Base-by-base conservation (phyloP, 257 asterid genomes). In the Jaltomata sinuosa region DNA sequence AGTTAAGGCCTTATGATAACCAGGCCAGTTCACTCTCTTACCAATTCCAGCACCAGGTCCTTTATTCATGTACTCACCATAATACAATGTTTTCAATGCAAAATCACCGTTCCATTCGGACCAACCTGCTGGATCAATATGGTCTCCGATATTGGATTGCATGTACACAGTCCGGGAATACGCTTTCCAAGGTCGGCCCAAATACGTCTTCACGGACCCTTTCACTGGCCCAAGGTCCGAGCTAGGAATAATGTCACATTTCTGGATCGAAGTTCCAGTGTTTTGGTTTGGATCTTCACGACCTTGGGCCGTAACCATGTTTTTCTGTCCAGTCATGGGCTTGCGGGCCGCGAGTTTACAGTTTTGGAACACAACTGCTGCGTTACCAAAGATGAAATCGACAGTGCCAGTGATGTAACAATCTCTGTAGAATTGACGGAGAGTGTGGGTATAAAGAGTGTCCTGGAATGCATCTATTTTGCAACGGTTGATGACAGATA, bases 351-450 rank as follows among this genome's bases (percentile, higher is more conserved):
- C 87, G 0, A 87, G 9, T 36, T 55, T 21, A 0, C 29, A 84
- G 80, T 84, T 87, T 8, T 87, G 89, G 80, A 87, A 29, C 11
- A 87, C 89, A 0, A 76, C 83, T 1, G 89, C 83, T 8, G 87
- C 89, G 3, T 87, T 82, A 14, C 89, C 89, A 11, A 87, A 87
- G 57, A 87, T 80, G 87, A 84, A 83, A 62, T 84, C 89, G 4
- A 87, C 69, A 2, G 89, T 87, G 77, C 89, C 87, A 8, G 83
- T 53, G 77, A 87, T 87, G 53, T 84, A 61, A 50, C 84, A 80
- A 8, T 86, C 89, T 29, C 87, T 38, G 64, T 57, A 84, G 83
- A 84, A 86, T 16, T 84, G 85, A 36, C 85, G 85, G 68, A 80
- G 85, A 32, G n/a, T 67, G 84, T 86, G 88, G 1, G 86, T 6